Evolutionary conservation across 768 basidiomycete species (phyloP).

Genomic region (Xerocomus brunneocitrinus): DNA sequence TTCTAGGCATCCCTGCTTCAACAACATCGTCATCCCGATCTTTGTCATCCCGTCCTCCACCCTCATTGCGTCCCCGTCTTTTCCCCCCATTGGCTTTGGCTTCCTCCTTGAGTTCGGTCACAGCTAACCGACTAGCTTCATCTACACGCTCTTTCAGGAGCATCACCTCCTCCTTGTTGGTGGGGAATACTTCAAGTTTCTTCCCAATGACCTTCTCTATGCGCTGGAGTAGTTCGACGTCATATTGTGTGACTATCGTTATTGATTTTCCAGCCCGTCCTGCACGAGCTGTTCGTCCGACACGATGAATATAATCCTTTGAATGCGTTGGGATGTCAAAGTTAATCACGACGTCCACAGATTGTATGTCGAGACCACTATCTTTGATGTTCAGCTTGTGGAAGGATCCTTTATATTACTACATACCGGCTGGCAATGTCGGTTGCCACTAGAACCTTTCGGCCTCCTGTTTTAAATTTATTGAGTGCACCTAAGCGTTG

Average conservation of each 20-base stretch:
- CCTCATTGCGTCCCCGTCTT: constrained; percentile 46
- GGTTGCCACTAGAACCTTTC: constrained; percentile 89
- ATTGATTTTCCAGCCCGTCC: constrained; percentile 96
- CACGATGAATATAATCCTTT: constrained; percentile 98
- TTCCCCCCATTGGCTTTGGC: constrained; percentile 46
- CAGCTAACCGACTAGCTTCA: constrained; percentile 76
- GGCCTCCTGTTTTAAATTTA: constrained; percentile 94
- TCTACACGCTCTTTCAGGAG: constrained; percentile 84
- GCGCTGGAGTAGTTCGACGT: constrained; percentile 92
- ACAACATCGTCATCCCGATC: constrained; percentile 92
- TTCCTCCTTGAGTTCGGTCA: constrained; percentile 78
- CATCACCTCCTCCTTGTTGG: constrained; percentile 84
- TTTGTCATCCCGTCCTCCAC: constrained; percentile 60
- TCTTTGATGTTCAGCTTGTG: constrained; percentile 3
- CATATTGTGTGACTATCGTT: constrained; percentile 98
- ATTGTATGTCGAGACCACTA: constrained; percentile 92
- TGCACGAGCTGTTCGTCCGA: constrained; percentile 95
- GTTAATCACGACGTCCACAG: constrained; percentile 95
- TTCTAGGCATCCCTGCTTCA: constrained; percentile 80
- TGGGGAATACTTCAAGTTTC: constrained; percentile 85
- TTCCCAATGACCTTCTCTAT: constrained; percentile 91
- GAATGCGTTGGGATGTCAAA: constrained; percentile 97
- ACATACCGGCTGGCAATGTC: constrained; percentile 89
- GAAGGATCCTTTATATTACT: neutral
- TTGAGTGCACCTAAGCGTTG: constrained; percentile 87